A percentile compares a stretch with the other conserved stretches of the same genome.
Evolutionary conservation across 108 stramenopile species (phyloP).

Genomic region (Nitzschia sp.): DNA sequence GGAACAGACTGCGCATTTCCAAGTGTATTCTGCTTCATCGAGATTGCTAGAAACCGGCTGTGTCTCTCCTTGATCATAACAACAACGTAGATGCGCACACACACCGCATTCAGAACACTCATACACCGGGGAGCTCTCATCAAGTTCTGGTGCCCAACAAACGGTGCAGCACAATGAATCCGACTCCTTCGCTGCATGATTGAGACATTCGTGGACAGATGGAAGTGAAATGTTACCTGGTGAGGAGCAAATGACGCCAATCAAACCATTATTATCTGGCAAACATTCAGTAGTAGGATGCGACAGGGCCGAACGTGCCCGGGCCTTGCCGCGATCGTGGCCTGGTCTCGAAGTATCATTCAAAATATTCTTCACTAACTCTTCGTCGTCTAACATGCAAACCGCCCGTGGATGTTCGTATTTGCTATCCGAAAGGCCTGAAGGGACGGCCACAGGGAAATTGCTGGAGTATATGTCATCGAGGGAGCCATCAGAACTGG

Average conservation of each 20-base stretch:
- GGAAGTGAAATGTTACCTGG: conserved; percentile 49
- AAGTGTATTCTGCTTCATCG: neutral
- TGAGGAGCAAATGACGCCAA: conserved; percentile 51
- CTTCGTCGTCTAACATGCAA: conserved; percentile 3
- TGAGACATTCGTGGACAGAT: conserved; percentile 31
- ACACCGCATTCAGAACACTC: conserved; percentile 58
- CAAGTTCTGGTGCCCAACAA: conserved; percentile 54
- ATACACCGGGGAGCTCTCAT: conserved; percentile 22
- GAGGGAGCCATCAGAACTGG: no score
- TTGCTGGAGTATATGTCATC: conserved; percentile 22
- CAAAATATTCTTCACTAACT: neutral
- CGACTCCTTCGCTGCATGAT: conserved; percentile 14
- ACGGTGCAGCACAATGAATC: conserved; percentile 43
- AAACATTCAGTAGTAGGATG: conserved; percentile 41
- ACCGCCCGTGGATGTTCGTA: conserved; percentile 12
- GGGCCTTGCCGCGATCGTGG: neutral
- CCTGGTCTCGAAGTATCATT: neutral
- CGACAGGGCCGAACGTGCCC: neutral
- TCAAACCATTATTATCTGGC: conserved; percentile 48
- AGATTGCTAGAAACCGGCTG: neutral
- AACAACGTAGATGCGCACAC: conserved; percentile 51
- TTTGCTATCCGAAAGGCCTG: neutral
- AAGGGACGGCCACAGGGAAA: neutral
- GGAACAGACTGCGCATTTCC: conserved; percentile 24
- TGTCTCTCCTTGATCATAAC: conserved; percentile 21